phyloP scores from a whole-genome alignment of 2,329 filamentous ascomycete genomes.

The Chaetomium globosum region DNA sequence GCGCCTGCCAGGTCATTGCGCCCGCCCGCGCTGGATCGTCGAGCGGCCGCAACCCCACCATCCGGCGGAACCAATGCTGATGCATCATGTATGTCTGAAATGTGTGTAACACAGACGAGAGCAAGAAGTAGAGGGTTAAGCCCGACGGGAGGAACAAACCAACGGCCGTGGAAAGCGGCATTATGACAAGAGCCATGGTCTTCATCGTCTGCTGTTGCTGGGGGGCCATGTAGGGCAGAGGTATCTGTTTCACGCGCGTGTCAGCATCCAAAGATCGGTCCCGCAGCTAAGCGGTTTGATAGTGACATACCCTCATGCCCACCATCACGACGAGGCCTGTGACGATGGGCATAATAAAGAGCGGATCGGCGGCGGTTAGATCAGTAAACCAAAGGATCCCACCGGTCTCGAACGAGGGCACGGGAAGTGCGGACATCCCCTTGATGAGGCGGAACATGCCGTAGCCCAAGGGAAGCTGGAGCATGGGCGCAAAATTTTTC shows the following conservation, averaged over 20 bases:
- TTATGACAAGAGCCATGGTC: slow-evolving; percentile 43
- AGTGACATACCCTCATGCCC: slow-evolving; percentile 58
- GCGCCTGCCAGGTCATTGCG: slow-evolving; percentile 39
- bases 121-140: slow-evolving; percentile 65
- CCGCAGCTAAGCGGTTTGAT: background rate
- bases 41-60: slow-evolving; percentile 45
- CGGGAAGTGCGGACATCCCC: slow-evolving; percentile 75
- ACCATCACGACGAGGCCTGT: slow-evolving; percentile 60
- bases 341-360: slow-evolving; percentile 69
- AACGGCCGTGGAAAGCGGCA: slow-evolving; percentile 45
- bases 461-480: slow-evolving; percentile 70
- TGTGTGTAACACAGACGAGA: slow-evolving; percentile 44
- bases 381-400: slow-evolving; percentile 79
- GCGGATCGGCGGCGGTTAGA: slow-evolving; percentile 75
- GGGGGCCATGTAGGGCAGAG: slow-evolving; percentile 41
- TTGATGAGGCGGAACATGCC: slow-evolving; percentile 78
- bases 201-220: slow-evolving; percentile 41
- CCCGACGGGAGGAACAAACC: slow-evolving; percentile 52
- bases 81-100: slow-evolving; percentile 52
- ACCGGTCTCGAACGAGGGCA: slow-evolving; percentile 73
- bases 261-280: background rate
- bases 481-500: slow-evolving; percentile 57
- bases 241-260: slow-evolving; percentile 34
- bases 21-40: background rate
- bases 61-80: slow-evolving; percentile 44